A percentile compares a stretch with the other conserved stretches of the same genome.
These are phyloP conservation scores for Graphilbum sp. DNA, from an alignment of 2,329 filamentous ascomycete genomes.

Conservation along the genomic window DNA sequence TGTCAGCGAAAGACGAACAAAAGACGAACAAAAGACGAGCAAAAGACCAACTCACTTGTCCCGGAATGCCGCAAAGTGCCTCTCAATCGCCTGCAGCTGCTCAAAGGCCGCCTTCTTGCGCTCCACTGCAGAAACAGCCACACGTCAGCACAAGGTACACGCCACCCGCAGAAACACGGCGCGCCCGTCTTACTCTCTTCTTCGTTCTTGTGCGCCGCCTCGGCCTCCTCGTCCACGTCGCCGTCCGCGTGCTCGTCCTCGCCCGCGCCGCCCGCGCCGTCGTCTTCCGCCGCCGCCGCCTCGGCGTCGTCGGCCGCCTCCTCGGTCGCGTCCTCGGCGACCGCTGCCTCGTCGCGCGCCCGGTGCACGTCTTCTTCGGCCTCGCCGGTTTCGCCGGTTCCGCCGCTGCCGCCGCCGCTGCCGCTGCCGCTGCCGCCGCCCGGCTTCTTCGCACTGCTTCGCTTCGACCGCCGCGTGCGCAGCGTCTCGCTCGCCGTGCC, in stretches of 20 bases:
- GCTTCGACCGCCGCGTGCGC: conserved; percentile 23
- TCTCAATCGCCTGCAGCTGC: conserved; percentile 64
- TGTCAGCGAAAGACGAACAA: neutral
- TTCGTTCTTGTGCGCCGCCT: conserved; percentile 41
- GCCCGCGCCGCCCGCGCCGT: conserved; percentile 26
- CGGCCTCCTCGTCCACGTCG: conserved; percentile 43
- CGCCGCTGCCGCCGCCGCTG: conserved; percentile 3
- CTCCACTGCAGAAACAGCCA: conserved; percentile 36
- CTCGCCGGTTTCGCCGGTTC: neutral
- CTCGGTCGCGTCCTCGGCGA: conserved; percentile 1
- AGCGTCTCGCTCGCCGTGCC: conserved; percentile 18
- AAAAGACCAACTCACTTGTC: conserved; percentile 49
- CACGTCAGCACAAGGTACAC: no score
- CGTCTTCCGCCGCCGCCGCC: conserved; percentile 17
- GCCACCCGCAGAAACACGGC: no score
- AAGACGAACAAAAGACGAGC: no score
- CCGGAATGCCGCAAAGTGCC: conserved; percentile 73
- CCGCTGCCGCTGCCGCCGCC: conserved; percentile 13
- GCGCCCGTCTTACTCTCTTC: conserved; percentile 37
- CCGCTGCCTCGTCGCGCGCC: neutral
- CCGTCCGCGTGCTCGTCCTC: conserved; percentile 38
- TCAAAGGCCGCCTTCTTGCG: conserved; percentile 68
- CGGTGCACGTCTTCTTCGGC: conserved; percentile 3
- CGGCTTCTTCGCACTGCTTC: conserved; percentile 21
- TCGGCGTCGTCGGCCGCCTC: conserved; percentile 11